Evolutionary conservation across 148 eudicot species (phyloP).

Genomic region (Heliamphora exappendiculata): DNA sequence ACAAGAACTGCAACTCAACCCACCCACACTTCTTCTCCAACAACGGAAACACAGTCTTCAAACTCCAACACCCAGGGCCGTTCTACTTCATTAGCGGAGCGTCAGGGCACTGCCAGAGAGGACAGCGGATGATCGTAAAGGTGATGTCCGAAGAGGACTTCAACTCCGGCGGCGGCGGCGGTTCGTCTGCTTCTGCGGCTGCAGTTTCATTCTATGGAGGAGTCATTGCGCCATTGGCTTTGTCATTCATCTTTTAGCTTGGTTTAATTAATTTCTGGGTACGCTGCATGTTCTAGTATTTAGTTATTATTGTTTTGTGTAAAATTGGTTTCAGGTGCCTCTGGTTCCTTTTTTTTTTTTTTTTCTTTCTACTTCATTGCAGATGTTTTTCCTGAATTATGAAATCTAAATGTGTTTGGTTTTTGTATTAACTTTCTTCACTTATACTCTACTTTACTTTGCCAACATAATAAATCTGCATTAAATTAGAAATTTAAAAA

Average conservation of each 20-base stretch:
- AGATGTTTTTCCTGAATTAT: neutral
- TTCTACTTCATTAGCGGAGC: slow-evolving; percentile 53
- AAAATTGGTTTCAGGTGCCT: no score
- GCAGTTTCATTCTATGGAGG: neutral
- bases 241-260: slow-evolving; percentile 6
- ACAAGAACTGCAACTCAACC: slow-evolving; percentile 33
- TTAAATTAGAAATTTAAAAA: no score
- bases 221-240: neutral
- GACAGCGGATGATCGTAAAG: slow-evolving; percentile 34
- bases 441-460: no score
- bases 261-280: neutral
- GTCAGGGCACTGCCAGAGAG: slow-evolving; percentile 32
- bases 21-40: slow-evolving; percentile 35
- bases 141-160: slow-evolving; percentile 23
- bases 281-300: no score
- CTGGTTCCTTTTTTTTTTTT: no score
- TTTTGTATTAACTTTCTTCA: no score
- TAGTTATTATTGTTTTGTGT: no score
- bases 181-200: slow-evolving; percentile 5
- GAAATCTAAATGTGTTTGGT: no score
- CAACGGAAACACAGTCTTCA: slow-evolving; percentile 27
- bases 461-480: no score
- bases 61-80: slow-evolving; percentile 26
- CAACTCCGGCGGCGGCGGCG: neutral
- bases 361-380: neutral